Evolutionary conservation across 2,329 filamentous ascomycete species (phyloP), one percentile per base, ranked within the genome.

Genomic region (Nigrospora osmanthi): DNA sequence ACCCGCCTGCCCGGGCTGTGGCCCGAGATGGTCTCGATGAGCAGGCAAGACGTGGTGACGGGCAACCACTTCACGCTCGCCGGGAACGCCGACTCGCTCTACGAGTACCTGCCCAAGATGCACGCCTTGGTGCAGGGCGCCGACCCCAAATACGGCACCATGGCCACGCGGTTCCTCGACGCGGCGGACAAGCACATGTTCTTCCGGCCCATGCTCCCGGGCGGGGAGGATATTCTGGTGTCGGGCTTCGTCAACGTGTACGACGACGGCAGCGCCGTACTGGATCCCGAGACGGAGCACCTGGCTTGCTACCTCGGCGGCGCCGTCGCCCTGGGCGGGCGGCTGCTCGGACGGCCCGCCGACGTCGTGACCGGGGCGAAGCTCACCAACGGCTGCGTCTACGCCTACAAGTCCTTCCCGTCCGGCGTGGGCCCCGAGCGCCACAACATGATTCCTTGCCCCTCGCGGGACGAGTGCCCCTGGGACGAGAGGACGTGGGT

Each of bases 1-100:
- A 89, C 86, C 0, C 70, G 65, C 14, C 61, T 90, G 2, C 85
- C 86, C 0, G 87, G 87, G 0, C 68, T 89, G 58, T 90, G 85
- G 84, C 85, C 87, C 1, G 72, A 77, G 45, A 70, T 66, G 47
- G 65, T 89, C 11, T 83, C 84, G 52, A 81, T 60, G 78, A 72
- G 51, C 67, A 70, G 23, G 72, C 73, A 59, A 62, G 73, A 66
- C 58, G 67, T 69, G 39, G 45, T 56, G 5, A 31, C 43, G 11
- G 64, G 59, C 5, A 49, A 47, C 37, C 41, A 54, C 49, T 69
- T 65, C 49, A 66, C 63, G 6, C 58, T 69, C 11, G 63, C 55
- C 13, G 64, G 63, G 31, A 49, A 55, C 41, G 65, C 66, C 14
- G 65, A 70, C 47, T 68, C 63, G 15, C 49, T 73, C 9, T 78